Evolutionary conservation across 2,329 filamentous ascomycete genomes (phyloP).

Genomic region (Colletotrichum gloeosporioides): DNA sequence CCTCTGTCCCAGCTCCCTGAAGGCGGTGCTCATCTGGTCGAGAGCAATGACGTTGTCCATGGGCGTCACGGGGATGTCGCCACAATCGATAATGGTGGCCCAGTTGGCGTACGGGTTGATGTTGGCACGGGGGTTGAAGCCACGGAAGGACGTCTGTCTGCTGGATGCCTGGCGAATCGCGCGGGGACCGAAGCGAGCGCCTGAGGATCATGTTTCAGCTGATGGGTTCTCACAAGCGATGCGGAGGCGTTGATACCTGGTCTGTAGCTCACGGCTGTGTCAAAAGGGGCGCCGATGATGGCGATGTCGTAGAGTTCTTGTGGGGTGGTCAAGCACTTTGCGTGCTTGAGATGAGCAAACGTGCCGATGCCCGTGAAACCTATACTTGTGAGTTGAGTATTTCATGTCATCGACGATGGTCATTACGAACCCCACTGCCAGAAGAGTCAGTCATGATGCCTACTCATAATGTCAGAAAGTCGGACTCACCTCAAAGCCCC

Average conservation of each 20-base stretch:
- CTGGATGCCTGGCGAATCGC: slow-evolving; percentile 85
- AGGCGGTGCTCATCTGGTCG: slow-evolving; percentile 83
- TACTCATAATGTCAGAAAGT: neutral
- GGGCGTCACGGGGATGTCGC: slow-evolving; percentile 86
- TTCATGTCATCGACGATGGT: neutral
- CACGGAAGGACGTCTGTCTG: slow-evolving; percentile 79
- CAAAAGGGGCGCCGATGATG: slow-evolving; percentile 75
- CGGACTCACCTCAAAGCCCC: slow-evolving; percentile 57
- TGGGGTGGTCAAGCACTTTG: slow-evolving; percentile 73
- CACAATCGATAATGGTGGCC: slow-evolving; percentile 85
- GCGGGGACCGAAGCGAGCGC: slow-evolving; percentile 83
- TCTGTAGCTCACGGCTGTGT: slow-evolving; percentile 74
- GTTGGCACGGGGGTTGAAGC: slow-evolving; percentile 79
- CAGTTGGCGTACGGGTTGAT: slow-evolving; percentile 85
- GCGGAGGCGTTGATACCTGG: slow-evolving; percentile 46
- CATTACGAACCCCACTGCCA: slow-evolving; percentile 20
- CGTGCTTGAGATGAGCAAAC: slow-evolving; percentile 74
- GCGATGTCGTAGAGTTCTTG: slow-evolving; percentile 72
- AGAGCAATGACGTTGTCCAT: slow-evolving; percentile 86
- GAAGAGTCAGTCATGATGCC: neutral
- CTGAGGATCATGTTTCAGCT: slow-evolving; percentile 29
- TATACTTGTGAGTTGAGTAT: slow-evolving; percentile 49
- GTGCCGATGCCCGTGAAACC: slow-evolving; percentile 75
- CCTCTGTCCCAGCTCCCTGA: slow-evolving; percentile 66
- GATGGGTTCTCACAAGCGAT: neutral